Base-by-base conservation (phyloP, 2,329 filamentous ascomycete genomes). In the Beauveria bassiana region DNA sequence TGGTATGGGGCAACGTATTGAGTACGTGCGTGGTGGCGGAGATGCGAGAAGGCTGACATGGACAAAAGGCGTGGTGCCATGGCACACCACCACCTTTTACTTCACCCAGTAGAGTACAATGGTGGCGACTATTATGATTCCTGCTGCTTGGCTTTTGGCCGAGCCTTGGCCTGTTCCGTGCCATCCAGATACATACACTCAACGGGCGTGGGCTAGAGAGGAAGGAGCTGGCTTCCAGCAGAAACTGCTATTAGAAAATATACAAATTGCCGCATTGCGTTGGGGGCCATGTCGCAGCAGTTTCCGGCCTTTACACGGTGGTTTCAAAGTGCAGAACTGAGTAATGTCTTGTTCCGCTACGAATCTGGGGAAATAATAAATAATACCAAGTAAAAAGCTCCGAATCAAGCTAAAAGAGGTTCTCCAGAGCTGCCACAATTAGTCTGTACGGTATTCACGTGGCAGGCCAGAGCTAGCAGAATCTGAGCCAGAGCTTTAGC, bases 321-420 rank as follows among this genome's bases (percentile, higher is more conserved):
- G 57, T 59, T 59, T 59, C 57, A 59, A 51, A 51, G 12, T 45
- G 38, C 20, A 28, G 38, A 52, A 52, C 43, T 20, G 18, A 43
- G 57, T 49, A 59, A 51, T 22, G 22, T 7, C 6, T 16, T 38
- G 28, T 18, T 49, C 28, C 45, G 28, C 26, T 22, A 7, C 20
- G 56, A 31, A 59, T 59, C 24, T 59, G 47, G 24, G 22, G 38
- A 22, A 40, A 12, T 31, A 31, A 9, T 10, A 12, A 31, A 31
- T 31, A 31, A 22, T 22, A 22, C 28, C 28, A 12, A 31, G 28
- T 12, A 12, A 12, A 31, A 42, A 16, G 16, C 24, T 20, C 20
- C 38, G 24, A 26, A 5, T 45, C 31, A 12, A 45, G 47, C 47
- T 59, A 22, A 26, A 28, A 24, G 45, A 31, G 28, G 14, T 20